Conservation (phyloP, 805 yeast species). For the Candida adriatica region DNA sequence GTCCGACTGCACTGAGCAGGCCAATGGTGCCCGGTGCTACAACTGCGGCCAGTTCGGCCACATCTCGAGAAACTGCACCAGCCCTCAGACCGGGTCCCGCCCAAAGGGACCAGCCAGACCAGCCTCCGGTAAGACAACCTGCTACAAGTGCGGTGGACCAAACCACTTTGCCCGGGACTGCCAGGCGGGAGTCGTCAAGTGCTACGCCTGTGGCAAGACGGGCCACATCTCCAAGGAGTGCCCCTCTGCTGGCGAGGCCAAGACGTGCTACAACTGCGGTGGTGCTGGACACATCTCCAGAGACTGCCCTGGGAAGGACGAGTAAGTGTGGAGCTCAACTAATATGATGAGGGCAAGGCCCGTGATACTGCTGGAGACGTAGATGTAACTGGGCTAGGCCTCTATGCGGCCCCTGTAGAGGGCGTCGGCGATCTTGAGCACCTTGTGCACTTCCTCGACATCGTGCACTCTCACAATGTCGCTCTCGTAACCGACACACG, state of each 20-base stretch:
- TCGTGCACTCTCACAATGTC: constrained; percentile 90
- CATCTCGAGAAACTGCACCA: constrained; percentile 69
- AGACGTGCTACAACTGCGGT: constrained; percentile 41
- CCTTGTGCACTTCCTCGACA: constrained; percentile 50
- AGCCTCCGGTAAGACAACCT: constrained; percentile 36
- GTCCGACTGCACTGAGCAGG: constrained; percentile 64
- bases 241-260: constrained; percentile 36
- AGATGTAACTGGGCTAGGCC: too few relatives aligned
- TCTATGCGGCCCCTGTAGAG: constrained; percentile 38
- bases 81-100: constrained; percentile 29
- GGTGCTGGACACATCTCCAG: constrained; percentile 79
- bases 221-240: constrained; percentile 91
- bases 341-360: too few relatives aligned
- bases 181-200: constrained; percentile 60
- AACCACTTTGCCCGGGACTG: constrained; percentile 92
- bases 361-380: too few relatives aligned
- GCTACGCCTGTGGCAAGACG: constrained; percentile 87
- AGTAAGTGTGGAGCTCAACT: too few relatives aligned
- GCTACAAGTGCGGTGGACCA: constrained; percentile 90
- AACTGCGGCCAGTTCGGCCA: constrained; percentile 75
- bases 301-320: constrained; percentile 42
- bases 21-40: constrained; percentile 65
- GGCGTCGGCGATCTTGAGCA: constrained; percentile 64
- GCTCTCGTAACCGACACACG: constrained; percentile 65
- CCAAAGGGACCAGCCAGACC: constrained; percentile 14